A percentile compares a stretch with the other conserved stretches of the same genome.
Evolutionary conservation across 2,329 filamentous ascomycete species (phyloP).

Genomic region (Paecilomyces sp.): DNA sequence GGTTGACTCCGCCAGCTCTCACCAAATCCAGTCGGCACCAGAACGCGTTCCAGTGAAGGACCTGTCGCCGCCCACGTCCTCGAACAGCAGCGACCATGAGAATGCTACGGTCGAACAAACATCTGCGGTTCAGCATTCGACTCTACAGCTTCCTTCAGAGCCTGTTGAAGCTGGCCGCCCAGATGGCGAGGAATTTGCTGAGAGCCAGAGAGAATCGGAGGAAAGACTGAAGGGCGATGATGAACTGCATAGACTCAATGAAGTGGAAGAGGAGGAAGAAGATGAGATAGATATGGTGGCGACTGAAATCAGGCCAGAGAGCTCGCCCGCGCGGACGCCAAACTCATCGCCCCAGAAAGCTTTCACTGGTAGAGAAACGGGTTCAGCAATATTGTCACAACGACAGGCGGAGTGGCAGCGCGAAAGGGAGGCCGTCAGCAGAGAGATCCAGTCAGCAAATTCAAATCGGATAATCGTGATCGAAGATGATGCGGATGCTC

Average conservation of each 20-base stretch:
- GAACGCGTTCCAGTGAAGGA: background rate
- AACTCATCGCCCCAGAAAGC: background rate
- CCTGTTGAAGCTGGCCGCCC: constrained; percentile 7
- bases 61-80: background rate
- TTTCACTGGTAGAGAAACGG: background rate
- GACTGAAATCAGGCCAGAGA: constrained; percentile 1
- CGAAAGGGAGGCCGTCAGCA: constrained; percentile 38
- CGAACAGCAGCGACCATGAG: background rate
- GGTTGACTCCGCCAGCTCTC: background rate
- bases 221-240: background rate
- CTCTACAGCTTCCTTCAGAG: constrained; percentile 8
- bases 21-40: background rate
- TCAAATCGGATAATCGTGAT: constrained; percentile 38
- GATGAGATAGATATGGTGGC: background rate
- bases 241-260: background rate
- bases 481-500: constrained; percentile 26
- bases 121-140: background rate
- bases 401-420: constrained; percentile 37
- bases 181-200: constrained; percentile 34
- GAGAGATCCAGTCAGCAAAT: constrained; percentile 36
- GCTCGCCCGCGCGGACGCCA: background rate
- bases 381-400: constrained; percentile 16
- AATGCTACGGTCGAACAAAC: background rate
- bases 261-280: constrained; percentile 1
- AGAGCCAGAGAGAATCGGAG: constrained; percentile 5